Evolutionary conservation across 768 basidiomycete species (phyloP).

Genomic region (Sporobolomyces phaffii): DNA sequence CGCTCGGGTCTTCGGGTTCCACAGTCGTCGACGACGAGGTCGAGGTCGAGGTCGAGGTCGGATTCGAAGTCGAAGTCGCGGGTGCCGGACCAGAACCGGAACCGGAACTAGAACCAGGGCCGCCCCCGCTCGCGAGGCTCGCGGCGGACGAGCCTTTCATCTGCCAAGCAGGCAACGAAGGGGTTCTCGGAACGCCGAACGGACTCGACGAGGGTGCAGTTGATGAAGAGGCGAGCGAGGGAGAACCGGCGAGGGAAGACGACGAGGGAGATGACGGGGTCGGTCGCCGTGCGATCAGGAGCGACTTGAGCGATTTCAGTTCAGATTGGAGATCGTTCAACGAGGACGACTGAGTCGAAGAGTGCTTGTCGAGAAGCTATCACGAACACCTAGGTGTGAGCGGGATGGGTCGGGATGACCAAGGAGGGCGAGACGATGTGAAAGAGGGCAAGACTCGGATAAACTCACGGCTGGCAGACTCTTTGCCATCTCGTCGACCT

Average conservation of each 20-base stretch:
- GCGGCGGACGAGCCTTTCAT: constrained; percentile 51
- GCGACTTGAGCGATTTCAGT: constrained; percentile 84
- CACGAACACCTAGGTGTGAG: neutral
- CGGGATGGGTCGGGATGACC: neutral
- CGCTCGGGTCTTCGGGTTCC: constrained; percentile 19
- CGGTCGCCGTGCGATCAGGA: constrained; percentile 51
- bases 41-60: neutral
- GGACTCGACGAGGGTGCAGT: neutral
- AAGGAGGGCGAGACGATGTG: too few species aligned
- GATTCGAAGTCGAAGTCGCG: neutral
- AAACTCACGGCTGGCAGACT: constrained; percentile 79
- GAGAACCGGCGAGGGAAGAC: neutral
- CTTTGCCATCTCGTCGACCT: constrained; percentile 82
- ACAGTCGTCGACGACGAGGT: neutral
- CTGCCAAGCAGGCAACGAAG: constrained; percentile 81
- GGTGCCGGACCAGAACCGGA: neutral
- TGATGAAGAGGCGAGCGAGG: neutral
- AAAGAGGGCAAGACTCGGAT: too few species aligned
- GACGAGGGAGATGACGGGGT: neutral
- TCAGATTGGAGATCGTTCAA: constrained; percentile 85
- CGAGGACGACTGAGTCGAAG: constrained; percentile 74
- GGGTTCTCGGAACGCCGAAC: constrained; percentile 33
- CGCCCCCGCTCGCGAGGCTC: constrained; percentile 33
- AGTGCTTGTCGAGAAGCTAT: constrained; percentile 92
- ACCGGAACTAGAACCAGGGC: too few species aligned